Conservation (phyloP, 2,329 filamentous ascomycete genomes). For the Fusarium keratoplasticum region DNA sequence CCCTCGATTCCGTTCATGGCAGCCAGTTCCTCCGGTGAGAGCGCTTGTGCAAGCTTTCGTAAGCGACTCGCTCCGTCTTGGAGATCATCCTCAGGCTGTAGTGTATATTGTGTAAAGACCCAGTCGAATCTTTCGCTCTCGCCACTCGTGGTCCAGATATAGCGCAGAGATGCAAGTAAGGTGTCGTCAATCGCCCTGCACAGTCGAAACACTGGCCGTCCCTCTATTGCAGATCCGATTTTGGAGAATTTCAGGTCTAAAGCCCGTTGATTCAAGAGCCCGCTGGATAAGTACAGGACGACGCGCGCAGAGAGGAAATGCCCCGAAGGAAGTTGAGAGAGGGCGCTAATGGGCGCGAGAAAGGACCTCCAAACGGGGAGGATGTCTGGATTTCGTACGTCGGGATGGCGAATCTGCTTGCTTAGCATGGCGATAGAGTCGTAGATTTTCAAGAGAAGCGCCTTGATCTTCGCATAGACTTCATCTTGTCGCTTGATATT, state of each 20-base stretch:
- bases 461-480: neutral
- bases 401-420: neutral
- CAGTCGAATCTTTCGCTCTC: conserved; percentile 2
- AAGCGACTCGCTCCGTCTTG: neutral
- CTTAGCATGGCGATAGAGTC: neutral
- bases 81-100: neutral
- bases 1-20: neutral
- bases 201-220: neutral
- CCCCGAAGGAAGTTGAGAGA: neutral
- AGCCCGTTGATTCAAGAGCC: neutral
- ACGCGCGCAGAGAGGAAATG: neutral
- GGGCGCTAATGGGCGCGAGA: neutral
- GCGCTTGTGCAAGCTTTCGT: neutral
- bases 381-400: neutral
- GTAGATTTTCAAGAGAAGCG: neutral
- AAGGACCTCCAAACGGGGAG: neutral
- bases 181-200: neutral
- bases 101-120: neutral
- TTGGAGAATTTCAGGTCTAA: neutral
- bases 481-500: neutral
- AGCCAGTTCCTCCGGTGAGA: neutral
- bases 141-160: neutral
- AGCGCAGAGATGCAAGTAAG: neutral
- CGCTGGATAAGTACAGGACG: neutral
- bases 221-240: neutral